Evolutionary conservation across 441 rosid species (phyloP).

Genomic region (Rhodomyrtus psidioides): DNA sequence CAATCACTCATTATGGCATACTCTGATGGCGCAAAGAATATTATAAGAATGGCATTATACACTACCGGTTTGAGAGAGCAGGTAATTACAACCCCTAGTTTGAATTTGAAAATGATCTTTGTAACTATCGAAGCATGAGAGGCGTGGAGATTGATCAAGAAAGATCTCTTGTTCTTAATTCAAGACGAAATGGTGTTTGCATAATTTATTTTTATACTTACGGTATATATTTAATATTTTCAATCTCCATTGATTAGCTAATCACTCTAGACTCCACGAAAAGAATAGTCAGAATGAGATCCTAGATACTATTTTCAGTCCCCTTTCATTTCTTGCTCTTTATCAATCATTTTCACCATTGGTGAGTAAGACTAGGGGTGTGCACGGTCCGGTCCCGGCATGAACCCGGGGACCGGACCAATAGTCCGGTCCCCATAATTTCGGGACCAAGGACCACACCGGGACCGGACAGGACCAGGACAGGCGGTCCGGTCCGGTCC

Average conservation of each 20-base stretch:
- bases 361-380: too few species aligned
- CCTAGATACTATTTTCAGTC: not conserved
- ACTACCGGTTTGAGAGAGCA: not conserved
- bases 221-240: not conserved
- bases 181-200: not conserved
- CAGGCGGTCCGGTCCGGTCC: too few species aligned
- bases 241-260: not conserved
- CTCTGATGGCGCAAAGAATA: not conserved
- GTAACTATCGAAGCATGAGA: not conserved
- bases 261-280: not conserved
- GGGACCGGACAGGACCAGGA: too few species aligned
- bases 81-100: not conserved
- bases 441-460: too few species aligned
- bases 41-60: not conserved
- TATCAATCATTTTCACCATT: too few species aligned
- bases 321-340: not conserved
- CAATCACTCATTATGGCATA: not conserved
- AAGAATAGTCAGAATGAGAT: not conserved
- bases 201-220: not conserved
- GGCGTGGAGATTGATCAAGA: not conserved
- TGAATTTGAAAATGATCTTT: not conserved
- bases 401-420: too few species aligned
- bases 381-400: too few species aligned
- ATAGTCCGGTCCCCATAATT: too few species aligned
- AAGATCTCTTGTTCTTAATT: not conserved